Conservation (phyloP, 768 basidiomycete species). For the Dendrothele bispora region DNA sequence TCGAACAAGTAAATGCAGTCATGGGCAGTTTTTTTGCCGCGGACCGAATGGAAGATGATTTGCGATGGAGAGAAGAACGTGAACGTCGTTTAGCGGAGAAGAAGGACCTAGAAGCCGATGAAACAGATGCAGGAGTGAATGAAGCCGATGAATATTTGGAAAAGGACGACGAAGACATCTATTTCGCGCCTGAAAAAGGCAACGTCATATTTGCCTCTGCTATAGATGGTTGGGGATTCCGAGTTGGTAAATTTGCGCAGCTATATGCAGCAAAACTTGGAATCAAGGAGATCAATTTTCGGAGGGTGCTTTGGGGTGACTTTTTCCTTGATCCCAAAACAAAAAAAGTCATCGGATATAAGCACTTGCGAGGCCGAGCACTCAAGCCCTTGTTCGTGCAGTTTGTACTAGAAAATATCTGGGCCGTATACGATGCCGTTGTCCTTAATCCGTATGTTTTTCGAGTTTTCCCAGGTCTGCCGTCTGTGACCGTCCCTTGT, state of each 20-base stretch:
- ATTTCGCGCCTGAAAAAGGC: slow-evolving; percentile 93
- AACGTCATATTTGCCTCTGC: slow-evolving; percentile 97
- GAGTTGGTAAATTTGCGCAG: slow-evolving; percentile 90
- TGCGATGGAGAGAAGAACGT: slow-evolving; percentile 90
- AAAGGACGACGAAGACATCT: slow-evolving; percentile 96
- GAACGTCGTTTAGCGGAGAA: slow-evolving; percentile 78
- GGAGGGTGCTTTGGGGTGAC: slow-evolving; percentile 94
- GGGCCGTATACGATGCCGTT: slow-evolving; percentile 94
- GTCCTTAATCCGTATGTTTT: slow-evolving; percentile 78
- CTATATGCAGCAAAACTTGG: slow-evolving; percentile 89
- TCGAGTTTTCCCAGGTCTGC: neutral
- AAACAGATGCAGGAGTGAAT: slow-evolving; percentile 58
- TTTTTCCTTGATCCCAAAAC: slow-evolving; percentile 96
- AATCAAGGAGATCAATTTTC: slow-evolving; percentile 83
- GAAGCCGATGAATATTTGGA: slow-evolving; percentile 80
- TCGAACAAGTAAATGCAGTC: slow-evolving; percentile 97
- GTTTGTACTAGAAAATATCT: slow-evolving; percentile 95
- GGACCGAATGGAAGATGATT: slow-evolving; percentile 95
- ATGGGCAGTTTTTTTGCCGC: slow-evolving; percentile 96
- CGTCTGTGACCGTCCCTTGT: slow-evolving; percentile 10
- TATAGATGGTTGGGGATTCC: slow-evolving; percentile 97
- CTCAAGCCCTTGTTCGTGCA: slow-evolving; percentile 97
- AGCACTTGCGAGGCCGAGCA: slow-evolving; percentile 82
- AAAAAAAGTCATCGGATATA: slow-evolving; percentile 88
- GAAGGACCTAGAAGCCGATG: slow-evolving; percentile 68